Conservation (phyloP, 129 eudicot genomes). For the Flaveria trinervia region DNA sequence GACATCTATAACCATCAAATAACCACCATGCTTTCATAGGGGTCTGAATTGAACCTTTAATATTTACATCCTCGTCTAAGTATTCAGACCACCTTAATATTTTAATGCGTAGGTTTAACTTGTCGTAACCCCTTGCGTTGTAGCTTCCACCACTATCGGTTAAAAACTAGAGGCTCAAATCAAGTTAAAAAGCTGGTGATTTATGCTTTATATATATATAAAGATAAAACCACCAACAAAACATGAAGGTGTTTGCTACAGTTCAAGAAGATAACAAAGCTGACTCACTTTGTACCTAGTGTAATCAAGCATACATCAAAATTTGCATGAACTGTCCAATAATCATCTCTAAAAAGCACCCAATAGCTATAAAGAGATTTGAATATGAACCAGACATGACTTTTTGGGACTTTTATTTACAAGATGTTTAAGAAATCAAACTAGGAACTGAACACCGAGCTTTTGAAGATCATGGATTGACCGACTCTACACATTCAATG, state of each 20-base stretch:
- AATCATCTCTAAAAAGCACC: slow-evolving; percentile 27
- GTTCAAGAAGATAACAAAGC: neutral
- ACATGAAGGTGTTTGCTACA: neutral
- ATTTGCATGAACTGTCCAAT: slow-evolving; percentile 36
- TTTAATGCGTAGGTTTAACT: neutral
- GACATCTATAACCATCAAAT: too few relatives aligned
- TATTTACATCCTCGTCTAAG: too few relatives aligned
- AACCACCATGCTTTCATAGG: too few relatives aligned
- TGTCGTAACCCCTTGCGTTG: too few relatives aligned
- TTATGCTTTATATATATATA: slow-evolving; percentile 20
- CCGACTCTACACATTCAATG: slow-evolving; percentile 61
- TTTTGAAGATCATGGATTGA: neutral
- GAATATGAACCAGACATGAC: slow-evolving; percentile 24
- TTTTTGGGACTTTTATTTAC: slow-evolving; percentile 53
- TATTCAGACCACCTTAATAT: neutral
- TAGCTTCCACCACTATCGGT: too few relatives aligned
- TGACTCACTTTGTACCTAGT: neutral
- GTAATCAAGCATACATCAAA: slow-evolving; percentile 22
- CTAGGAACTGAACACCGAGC: slow-evolving; percentile 33
- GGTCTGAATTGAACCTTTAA: too few relatives aligned
- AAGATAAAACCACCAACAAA: neutral
- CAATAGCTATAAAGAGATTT: slow-evolving; percentile 29
- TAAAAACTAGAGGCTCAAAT: neutral
- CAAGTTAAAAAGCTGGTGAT: slow-evolving; percentile 4
- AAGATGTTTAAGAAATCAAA: slow-evolving; percentile 48